Evolutionary conservation across 2,329 filamentous ascomycete species (phyloP).

Genomic region (Trichoderma breve): DNA sequence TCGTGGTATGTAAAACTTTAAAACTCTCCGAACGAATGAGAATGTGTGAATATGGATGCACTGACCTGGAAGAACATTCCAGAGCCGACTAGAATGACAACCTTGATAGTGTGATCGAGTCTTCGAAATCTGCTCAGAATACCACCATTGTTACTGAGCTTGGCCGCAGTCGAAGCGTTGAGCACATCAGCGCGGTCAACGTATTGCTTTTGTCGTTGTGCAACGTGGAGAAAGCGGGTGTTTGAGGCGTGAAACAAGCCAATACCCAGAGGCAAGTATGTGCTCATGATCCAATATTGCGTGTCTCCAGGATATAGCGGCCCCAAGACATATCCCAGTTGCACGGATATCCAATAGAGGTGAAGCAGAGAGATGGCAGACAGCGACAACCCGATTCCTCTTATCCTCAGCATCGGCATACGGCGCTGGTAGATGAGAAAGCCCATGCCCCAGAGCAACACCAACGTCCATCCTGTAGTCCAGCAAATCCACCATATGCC

Average conservation of each 20-base stretch:
- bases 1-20: neutral
- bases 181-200: slow-evolving; percentile 8
- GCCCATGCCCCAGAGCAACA: slow-evolving; percentile 38
- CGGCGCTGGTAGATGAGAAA: slow-evolving; percentile 39
- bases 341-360: slow-evolving; percentile 41
- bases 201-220: slow-evolving; percentile 46
- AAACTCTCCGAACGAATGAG: neutral
- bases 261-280: slow-evolving; percentile 62
- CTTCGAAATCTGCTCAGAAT: slow-evolving; percentile 32
- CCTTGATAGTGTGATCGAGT: slow-evolving; percentile 44
- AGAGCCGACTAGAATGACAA: slow-evolving; percentile 49
- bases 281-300: slow-evolving; percentile 65
- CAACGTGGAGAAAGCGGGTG: slow-evolving; percentile 56
- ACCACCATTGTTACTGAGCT: slow-evolving; percentile 23
- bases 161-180: slow-evolving; percentile 15
- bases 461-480: slow-evolving; percentile 34
- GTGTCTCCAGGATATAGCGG: slow-evolving; percentile 44
- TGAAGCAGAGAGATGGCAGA: slow-evolving; percentile 40
- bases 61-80: slow-evolving; percentile 56
- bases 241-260: slow-evolving; percentile 65
- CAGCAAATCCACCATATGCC: slow-evolving; percentile 38
- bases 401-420: slow-evolving; percentile 39
- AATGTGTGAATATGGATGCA: neutral
- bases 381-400: slow-evolving; percentile 41
- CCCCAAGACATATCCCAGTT: slow-evolving; percentile 39